Evolutionary conservation across 129 eudicot genomes (phyloP), one percentile per base, ranked within the genome.

Genomic region (Logfia minima): DNA sequence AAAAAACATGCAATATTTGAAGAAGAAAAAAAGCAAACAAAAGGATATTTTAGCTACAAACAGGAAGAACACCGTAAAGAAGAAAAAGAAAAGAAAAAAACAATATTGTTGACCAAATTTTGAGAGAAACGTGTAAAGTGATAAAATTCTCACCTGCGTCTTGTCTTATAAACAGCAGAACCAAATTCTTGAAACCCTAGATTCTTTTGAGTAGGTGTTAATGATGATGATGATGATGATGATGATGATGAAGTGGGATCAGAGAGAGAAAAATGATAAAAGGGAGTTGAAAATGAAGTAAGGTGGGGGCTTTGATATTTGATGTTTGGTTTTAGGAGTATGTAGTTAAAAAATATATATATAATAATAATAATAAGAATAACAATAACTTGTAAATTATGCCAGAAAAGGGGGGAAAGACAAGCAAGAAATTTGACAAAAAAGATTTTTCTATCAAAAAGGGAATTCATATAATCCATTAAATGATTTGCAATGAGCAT

Each of bases 131-230:
- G 7, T 41, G 14, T 41, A 41, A 13, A 9, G 48, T 2, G 48
- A 41, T 13, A 69, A 74, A 77, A 83, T 74, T 48, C 80, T 83
- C 69, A 79, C 86, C 83, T 78, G 75, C 68, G 81, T 45, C 60
- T 39, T 73, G 70, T 59, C 71, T n/a, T 26, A 80, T 35, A 35
- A 72, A 74, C 61, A 72, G 45, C 70, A 28, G 79, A 77, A 65
- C 28, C 60, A 80, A 66, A 72, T 66, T 29, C 75, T 63, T 79
- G 71, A 79, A 83, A 79, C 80, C 81, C 87, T 83, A 79, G 70
- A 79, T 83, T 79, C 81, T 77, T 19, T 48, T 19, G 26, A 34
- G 56, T 22, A 45, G 72, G 19, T 68, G 14, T 17, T 53, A 28
- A 32, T 16, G 74, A 67, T 18, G 75, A 23, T 23, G 24, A 23